These are phyloP conservation scores for Cercospora nicotianae DNA, from an alignment of 2,329 filamentous ascomycete species.

Conservation along the genomic window DNA sequence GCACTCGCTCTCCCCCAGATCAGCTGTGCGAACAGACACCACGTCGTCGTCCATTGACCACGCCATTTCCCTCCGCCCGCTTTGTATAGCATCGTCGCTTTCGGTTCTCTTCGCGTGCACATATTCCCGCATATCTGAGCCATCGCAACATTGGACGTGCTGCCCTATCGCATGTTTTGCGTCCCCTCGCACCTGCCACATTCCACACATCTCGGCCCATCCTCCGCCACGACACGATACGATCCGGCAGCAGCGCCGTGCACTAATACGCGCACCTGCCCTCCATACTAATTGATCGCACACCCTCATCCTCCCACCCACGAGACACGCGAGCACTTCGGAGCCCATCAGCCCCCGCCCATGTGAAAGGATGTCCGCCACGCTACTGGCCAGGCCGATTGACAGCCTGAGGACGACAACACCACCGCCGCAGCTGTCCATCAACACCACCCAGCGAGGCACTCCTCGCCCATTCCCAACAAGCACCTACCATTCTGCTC, in stretches of 20 bases:
- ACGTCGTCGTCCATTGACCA: constrained; percentile 3
- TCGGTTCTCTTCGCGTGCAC: background rate
- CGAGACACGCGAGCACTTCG: background rate
- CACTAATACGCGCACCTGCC: background rate
- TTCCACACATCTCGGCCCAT: background rate
- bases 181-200: background rate
- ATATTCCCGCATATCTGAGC: background rate
- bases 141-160: background rate
- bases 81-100: background rate
- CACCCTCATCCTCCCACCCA: background rate
- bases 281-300: background rate
- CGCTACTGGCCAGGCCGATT: constrained; percentile 44
- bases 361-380: constrained; percentile 36
- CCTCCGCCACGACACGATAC: background rate
- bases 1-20: no score
- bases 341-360: constrained; percentile 9
- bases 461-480: constrained; percentile 69
- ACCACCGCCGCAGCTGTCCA: constrained; percentile 56
- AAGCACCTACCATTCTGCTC: constrained; percentile 89
- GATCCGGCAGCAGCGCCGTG: background rate
- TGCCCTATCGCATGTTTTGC: constrained; percentile 3
- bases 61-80: background rate
- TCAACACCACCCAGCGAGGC: constrained; percentile 58
- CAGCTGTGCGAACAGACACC: background rate
- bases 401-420: constrained; percentile 39